These are phyloP conservation scores for Yamadazyma kitorensis DNA, from an alignment of 805 yeast genomes.

Conservation along the genomic window DNA sequence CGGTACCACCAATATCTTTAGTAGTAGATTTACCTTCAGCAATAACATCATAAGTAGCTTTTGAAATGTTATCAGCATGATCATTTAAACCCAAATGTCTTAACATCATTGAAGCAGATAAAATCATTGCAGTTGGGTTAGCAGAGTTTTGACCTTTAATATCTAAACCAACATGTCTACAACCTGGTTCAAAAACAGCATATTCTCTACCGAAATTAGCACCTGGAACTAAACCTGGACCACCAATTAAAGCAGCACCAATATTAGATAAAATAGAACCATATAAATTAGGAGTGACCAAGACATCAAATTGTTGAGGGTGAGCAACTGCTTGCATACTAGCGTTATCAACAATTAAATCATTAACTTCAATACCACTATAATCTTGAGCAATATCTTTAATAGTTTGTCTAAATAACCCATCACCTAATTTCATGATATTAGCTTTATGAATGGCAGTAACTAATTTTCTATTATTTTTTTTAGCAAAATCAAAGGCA, in stretches of 20 bases:
- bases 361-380: conserved; percentile 79
- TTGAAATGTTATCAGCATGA: conserved; percentile 80
- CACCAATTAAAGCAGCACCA: conserved; percentile 96
- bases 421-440: conserved; percentile 98
- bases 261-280: conserved; percentile 97
- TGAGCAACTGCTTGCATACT: conserved; percentile 98
- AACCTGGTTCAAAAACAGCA: conserved; percentile 99
- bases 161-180: conserved; percentile 98
- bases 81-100: conserved; percentile 90
- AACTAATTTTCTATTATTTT: conserved; percentile 86
- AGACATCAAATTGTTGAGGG: conserved; percentile 97
- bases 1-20: conserved; percentile 86
- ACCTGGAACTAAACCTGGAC: conserved; percentile 98
- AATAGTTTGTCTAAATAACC: conserved; percentile 92
- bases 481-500: conserved; percentile 92
- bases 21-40: conserved; percentile 86
- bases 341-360: conserved; percentile 97
- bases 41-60: conserved; percentile 86
- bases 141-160: conserved; percentile 93
- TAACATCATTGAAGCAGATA: conserved; percentile 86
- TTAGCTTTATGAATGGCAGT: conserved; percentile 99
- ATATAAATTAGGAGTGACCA: conserved; percentile 97
- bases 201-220: conserved; percentile 97
- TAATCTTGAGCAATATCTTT: conserved; percentile 80
- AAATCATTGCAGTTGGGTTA: conserved; percentile 96